Evolutionary conservation across 371 early-diverging fungal genomes (phyloP), one percentile per base, ranked within the genome.

Genomic region (Entomophthora muscae): DNA sequence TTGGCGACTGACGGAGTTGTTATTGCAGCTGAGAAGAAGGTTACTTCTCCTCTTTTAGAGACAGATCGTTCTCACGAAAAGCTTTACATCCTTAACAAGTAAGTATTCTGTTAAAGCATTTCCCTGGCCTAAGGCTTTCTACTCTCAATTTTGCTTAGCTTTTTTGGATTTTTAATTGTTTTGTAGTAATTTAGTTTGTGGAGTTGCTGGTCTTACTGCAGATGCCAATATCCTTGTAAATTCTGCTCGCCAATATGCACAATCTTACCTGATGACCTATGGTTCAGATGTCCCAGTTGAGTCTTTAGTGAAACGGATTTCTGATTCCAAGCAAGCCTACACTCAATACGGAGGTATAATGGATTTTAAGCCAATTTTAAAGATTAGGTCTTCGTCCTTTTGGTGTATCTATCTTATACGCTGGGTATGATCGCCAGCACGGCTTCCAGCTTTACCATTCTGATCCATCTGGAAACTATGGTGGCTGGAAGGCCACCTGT

Each of bases 391-490:
- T 97, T 64, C 90, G 99, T 73, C 99, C 99, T 5, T 99, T 94
- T 77, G 99, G 99, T 63, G 98, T 98, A 3, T 94, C 96, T 22
- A 93, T 98, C 73, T 78, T 99, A 64, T 95, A 93, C 72, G 97
- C 93, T 30, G 99, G 99, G 26, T 91, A 85, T 72, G 94, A 96
- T 70, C 78, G 84, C 33, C 83, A 87, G 51, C 73, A 78, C 64
- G 95, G 98, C 10, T 98, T 96, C 82, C 93, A 93, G 73, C 78
- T 99, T 53, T 98, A 94, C 73, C 95, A 93, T 70, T 91, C 95
- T 7, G 99, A 99, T 75, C 99, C 99, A 1, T 92, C 94, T 26
- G 99, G 99, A 61, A 98, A 98, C 76, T 95, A 98, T 72, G 83
- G 89, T 70, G 95, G 95, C 42, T 99, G 98, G 99, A 98, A 91